Evolutionary conservation across 2,329 filamentous ascomycete genomes (phyloP), one percentile per base, ranked within the genome.

Genomic region (Trichophyton rubrum): DNA sequence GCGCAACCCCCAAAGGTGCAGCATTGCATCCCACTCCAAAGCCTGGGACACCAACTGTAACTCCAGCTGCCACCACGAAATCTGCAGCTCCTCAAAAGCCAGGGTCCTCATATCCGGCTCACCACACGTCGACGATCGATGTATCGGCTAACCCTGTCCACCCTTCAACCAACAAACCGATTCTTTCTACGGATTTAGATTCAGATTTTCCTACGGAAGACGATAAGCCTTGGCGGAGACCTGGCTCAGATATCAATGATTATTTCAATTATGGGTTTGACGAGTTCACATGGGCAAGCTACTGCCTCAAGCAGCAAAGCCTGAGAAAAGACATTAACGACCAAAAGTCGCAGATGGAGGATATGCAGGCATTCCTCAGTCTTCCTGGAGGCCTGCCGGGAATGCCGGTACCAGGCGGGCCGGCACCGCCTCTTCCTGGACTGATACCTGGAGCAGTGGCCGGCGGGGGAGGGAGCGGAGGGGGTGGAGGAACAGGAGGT

Each of bases 231-330:
- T 99, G 93, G 93, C 86, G 93, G 51, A 86, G 91, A 65, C 93
- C 93, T 0, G 93, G 93, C 55, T 91, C 92, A 9, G 93, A 99
- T 69, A 84, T 96, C 60, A 93, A 88, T 62, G 93, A 99, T 72
- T 97, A 95, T 76, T 97, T 97, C 82, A 97, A 97, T 78, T 97
- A 97, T 74, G 92, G 92, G 62, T 97, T 97, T 70, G 92, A 97
- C 75, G 92, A 97, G 74, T 97, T 96, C 74, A 96, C 91, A 0
- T 99, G 93, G 93, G 88, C 91, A 4, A 83, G 91, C 59, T 99
- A 99, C 72, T 90, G 91, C 35, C 80, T 90, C 62, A 95, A 95
- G 70, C 93, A 97, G 72, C 85, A 93, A 66, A 80, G 79, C 24
- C 80, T 96, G 68, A 83, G 88, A 17, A 84, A 84, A 65, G 89